A percentile compares a stretch with the other conserved stretches of the same genome.
Conservation (phyloP, 78 protist species). For the Tieghemostelium lacteum region DNA sequence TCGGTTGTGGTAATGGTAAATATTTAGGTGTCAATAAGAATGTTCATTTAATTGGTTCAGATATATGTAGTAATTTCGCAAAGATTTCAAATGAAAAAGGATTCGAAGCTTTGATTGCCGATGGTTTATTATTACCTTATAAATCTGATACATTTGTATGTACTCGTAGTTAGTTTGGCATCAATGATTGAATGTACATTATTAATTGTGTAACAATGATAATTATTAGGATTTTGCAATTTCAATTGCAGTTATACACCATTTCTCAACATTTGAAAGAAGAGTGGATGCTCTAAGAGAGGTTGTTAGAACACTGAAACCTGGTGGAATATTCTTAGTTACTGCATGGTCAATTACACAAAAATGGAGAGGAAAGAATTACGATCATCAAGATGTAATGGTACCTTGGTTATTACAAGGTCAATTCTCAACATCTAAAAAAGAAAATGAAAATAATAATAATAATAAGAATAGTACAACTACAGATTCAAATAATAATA, state of each 20-base stretch:
- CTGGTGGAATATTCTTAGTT: slow-evolving; percentile 33
- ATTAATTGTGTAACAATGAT: not conserved
- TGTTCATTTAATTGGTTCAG: slow-evolving; percentile 70
- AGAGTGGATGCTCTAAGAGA: slow-evolving; percentile 77
- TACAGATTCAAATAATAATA: not conserved
- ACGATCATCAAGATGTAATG: slow-evolving; percentile 79
- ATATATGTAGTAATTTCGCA: slow-evolving; percentile 72
- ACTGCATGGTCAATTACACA: slow-evolving; percentile 82
- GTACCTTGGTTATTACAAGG: slow-evolving; percentile 82
- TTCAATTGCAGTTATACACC: slow-evolving; percentile 86
- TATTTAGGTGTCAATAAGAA: slow-evolving; percentile 53
- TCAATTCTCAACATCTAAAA: slow-evolving; percentile 8
- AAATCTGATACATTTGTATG: slow-evolving; percentile 5
- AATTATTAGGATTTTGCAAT: slow-evolving; percentile 39
- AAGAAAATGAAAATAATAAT: not conserved
- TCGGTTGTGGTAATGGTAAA: slow-evolving; percentile 87
- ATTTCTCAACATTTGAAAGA: slow-evolving; percentile 80
- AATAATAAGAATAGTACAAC: not conserved
- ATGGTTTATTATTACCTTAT: slow-evolving; percentile 67
- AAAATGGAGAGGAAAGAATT: slow-evolving; percentile 74
- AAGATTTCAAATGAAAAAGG: slow-evolving; percentile 41
- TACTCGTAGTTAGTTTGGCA: not conserved
- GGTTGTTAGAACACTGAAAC: slow-evolving; percentile 60
- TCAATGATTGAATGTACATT: too few species aligned
- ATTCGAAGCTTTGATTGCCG: slow-evolving; percentile 57